Conservation (phyloP, 164 flowering plant genomes). For the Vitis cinerea region DNA sequence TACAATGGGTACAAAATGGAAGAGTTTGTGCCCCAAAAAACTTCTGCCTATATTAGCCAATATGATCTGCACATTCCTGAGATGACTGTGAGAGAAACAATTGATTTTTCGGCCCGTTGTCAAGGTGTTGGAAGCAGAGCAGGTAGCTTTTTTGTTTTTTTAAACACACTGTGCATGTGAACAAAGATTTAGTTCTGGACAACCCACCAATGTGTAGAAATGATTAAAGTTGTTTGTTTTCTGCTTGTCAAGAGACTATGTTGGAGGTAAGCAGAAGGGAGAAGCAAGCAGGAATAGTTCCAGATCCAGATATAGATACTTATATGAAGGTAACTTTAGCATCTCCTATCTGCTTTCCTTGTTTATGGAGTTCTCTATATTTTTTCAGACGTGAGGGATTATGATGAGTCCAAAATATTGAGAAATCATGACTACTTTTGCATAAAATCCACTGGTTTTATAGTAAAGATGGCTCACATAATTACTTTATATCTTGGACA, state of each 20-base stretch:
- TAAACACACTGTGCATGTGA: not conserved
- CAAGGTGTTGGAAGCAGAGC: constrained; percentile 47
- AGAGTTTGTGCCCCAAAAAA: constrained; percentile 44
- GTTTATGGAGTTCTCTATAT: not conserved
- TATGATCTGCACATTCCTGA: constrained; percentile 44
- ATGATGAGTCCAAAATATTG: too few relatives aligned
- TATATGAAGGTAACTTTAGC: constrained; percentile 63
- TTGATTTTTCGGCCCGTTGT: constrained; percentile 46
- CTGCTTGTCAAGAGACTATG: constrained; percentile 44
- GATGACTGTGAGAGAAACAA: constrained; percentile 52
- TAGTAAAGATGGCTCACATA: too few relatives aligned
- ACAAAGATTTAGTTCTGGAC: not conserved
- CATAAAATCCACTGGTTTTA: too few relatives aligned
- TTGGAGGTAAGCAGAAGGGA: constrained; percentile 61
- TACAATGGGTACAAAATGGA: constrained; percentile 36
- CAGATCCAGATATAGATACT: constrained; percentile 69
- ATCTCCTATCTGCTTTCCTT: constrained; percentile 2
- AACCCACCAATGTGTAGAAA: not conserved
- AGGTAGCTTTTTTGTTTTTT: constrained; percentile 17
- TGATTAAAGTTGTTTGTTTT: constrained; percentile 1
- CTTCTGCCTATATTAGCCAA: constrained; percentile 48
- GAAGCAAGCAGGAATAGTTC: constrained; percentile 58
- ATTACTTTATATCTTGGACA: too few relatives aligned
- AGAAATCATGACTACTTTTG: too few relatives aligned
- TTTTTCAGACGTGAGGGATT: not conserved